Percentiles rank a stretch among this genome's conserved stretches.
phyloP scores from a whole-genome alignment of 495 filamentous ascomycete species.

The Aspergillus egyptiacus region DNA sequence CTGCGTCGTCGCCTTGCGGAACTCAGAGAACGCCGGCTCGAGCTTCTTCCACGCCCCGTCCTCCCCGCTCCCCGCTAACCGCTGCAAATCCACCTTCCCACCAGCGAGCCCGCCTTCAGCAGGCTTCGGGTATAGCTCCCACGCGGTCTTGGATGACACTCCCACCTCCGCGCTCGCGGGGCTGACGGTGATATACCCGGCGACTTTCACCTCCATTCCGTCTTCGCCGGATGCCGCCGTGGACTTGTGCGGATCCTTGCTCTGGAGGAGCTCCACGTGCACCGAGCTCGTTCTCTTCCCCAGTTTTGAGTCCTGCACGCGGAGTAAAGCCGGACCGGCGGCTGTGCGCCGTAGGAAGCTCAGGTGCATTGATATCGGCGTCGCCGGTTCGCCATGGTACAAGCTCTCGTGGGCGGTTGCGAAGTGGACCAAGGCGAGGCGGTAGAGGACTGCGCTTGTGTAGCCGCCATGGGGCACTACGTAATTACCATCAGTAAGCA shows the following conservation, averaged over 20 bases:
- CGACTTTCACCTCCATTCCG: constrained; percentile 49
- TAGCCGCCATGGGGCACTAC: constrained; percentile 88
- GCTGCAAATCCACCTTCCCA: constrained; percentile 21
- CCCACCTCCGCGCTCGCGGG: constrained; percentile 56
- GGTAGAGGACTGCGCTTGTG: constrained; percentile 58
- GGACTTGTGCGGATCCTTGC: constrained; percentile 16
- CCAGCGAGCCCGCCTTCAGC: constrained; percentile 26
- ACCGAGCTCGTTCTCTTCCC: constrained; percentile 64
- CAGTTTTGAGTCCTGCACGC: constrained; percentile 66
- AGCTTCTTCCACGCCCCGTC: constrained; percentile 29
- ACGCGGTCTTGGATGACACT: constrained; percentile 48
- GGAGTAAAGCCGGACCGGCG: constrained; percentile 55
- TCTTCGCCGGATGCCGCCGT: not conserved
- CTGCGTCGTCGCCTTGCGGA: constrained; percentile 50
- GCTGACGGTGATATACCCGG: constrained; percentile 64
- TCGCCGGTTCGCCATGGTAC: constrained; percentile 53
- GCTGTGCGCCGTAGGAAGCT: constrained; percentile 66
- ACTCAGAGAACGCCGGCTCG: constrained; percentile 37
- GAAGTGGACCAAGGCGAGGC: constrained; percentile 58
- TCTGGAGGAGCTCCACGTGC: constrained; percentile 58
- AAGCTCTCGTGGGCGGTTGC: constrained; percentile 52
- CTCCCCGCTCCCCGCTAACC: constrained; percentile 34
- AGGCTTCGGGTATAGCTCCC: constrained; percentile 42
- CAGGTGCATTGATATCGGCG: constrained; percentile 56
- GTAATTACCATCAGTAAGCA: no score